These are phyloP conservation scores for Glycine latifolia DNA, from an alignment of 306 rosid genomes.

Conservation along the genomic window DNA sequence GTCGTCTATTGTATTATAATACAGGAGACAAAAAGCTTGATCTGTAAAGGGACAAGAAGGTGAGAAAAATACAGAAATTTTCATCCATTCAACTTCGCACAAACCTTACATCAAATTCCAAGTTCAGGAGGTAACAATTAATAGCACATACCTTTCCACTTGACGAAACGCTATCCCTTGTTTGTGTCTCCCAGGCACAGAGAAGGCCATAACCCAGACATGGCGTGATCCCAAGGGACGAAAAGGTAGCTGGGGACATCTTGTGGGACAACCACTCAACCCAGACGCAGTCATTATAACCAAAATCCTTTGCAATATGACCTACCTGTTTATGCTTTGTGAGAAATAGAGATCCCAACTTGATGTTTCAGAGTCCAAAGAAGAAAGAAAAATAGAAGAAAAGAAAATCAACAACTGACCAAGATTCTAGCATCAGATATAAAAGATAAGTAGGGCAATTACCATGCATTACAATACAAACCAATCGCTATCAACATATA, in stretches of 20 bases:
- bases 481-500: neutral
- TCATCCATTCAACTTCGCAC: slow-evolving; percentile 15
- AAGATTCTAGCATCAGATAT: neutral
- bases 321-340: neutral
- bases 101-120: slow-evolving; percentile 26
- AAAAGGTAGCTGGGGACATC: slow-evolving; percentile 61
- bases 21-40: slow-evolving; percentile 46
- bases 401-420: slow-evolving; percentile 28
- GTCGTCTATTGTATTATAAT: slow-evolving; percentile 39
- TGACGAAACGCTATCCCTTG: slow-evolving; percentile 46
- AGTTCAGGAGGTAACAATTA: slow-evolving; percentile 22
- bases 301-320: slow-evolving; percentile 16
- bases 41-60: slow-evolving; percentile 44
- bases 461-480: slow-evolving; percentile 14
- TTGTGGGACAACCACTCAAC: slow-evolving; percentile 65
- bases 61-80: slow-evolving; percentile 33
- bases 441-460: neutral
- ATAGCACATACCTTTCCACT: slow-evolving; percentile 61
- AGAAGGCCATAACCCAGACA: slow-evolving; percentile 43
- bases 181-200: slow-evolving; percentile 44
- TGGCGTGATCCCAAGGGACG: slow-evolving; percentile 41
- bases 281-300: slow-evolving; percentile 67
- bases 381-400: neutral
- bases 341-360: slow-evolving; percentile 33
- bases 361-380: slow-evolving; percentile 40